Percentiles rank a stretch among this genome's conserved stretches.
Evolutionary conservation across 148 eudicot genomes (phyloP).

Genomic region (Chenopodium album): DNA sequence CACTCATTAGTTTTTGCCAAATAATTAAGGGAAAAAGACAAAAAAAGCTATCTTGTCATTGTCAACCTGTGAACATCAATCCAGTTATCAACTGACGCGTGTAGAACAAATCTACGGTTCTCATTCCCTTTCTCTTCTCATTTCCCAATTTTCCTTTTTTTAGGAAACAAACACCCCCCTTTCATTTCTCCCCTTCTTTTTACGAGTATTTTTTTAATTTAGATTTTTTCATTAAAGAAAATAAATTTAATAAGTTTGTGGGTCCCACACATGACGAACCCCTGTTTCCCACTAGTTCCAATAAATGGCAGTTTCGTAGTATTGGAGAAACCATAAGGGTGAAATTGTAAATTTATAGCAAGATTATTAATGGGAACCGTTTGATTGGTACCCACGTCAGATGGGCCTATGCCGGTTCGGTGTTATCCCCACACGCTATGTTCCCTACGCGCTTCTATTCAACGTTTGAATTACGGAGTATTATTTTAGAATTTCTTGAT

Average conservation of each 20-base stretch:
- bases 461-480: background rate
- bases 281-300: constrained; percentile 13
- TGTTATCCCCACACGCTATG: background rate
- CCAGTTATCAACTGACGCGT: constrained; percentile 6
- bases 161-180: constrained; percentile 4
- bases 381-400: constrained; percentile 27
- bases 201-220: background rate
- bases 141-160: background rate
- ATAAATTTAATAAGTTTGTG: background rate
- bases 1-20: no score
- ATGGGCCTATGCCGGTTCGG: constrained; percentile 2
- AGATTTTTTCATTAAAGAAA: background rate
- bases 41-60: background rate
- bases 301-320: constrained; percentile 17
- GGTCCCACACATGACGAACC: constrained; percentile 7
- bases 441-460: background rate
- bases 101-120: background rate
- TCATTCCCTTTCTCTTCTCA: no score
- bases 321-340: constrained; percentile 3
- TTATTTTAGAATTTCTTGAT: no score
- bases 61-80: background rate
- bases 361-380: constrained; percentile 15
- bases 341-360: background rate
- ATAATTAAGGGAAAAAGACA: background rate
- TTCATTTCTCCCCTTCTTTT: background rate